phyloP scores from a whole-genome alignment of 345 rosid species.

The Citrus maxima region DNA sequence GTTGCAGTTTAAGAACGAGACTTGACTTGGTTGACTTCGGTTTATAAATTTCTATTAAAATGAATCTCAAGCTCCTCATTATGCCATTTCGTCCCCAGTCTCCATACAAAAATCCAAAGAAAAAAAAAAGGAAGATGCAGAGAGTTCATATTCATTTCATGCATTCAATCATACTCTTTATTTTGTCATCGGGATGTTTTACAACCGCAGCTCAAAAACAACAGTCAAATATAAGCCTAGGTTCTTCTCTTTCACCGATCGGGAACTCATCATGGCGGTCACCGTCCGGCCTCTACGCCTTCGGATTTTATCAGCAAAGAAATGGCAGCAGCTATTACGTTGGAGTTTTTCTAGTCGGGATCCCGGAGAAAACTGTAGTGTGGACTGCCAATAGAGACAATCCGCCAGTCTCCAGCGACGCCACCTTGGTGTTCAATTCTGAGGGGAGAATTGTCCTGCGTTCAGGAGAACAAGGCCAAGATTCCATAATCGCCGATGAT shows the following conservation, averaged over 20 bases:
- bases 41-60: too few relatives aligned
- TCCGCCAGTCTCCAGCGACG: slow-evolving; percentile 11
- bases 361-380: slow-evolving; percentile 2
- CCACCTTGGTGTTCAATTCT: slow-evolving; percentile 2
- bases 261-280: slow-evolving; percentile 25
- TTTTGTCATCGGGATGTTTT: not conserved
- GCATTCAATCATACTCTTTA: slow-evolving; percentile 1
- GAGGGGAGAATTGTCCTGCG: slow-evolving; percentile 6
- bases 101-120: too few relatives aligned
- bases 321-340: slow-evolving; percentile 15
- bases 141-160: not conserved
- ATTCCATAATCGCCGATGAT: not conserved
- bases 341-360: slow-evolving; percentile 26
- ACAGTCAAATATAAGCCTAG: slow-evolving; percentile 15
- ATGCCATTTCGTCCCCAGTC: too few relatives aligned
- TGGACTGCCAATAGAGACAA: slow-evolving; percentile 16
- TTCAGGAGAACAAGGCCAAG: not conserved
- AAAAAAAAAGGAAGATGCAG: not conserved
- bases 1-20: too few relatives aligned
- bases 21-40: too few relatives aligned
- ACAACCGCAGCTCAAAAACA: slow-evolving; percentile 13
- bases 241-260: slow-evolving; percentile 21
- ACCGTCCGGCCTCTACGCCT: slow-evolving; percentile 34
- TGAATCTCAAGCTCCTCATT: too few relatives aligned
- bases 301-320: slow-evolving; percentile 29